A percentile compares a stretch with the other conserved stretches of the same genome.
Evolutionary conservation across 2,329 filamentous ascomycete species (phyloP).

Genomic region (Ophiobolus disseminans): DNA sequence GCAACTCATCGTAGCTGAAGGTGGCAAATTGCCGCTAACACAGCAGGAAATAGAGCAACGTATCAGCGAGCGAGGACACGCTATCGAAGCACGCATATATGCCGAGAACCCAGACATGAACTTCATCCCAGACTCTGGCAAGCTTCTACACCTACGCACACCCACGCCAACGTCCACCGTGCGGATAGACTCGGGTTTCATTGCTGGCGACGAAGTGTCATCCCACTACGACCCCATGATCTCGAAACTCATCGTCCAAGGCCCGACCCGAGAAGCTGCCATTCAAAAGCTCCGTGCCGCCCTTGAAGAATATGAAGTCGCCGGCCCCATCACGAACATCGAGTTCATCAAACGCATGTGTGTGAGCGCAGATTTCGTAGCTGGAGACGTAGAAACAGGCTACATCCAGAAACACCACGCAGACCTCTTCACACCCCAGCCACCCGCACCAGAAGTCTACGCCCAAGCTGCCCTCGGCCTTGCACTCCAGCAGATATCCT

Average conservation of each 20-base stretch:
- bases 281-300: slow-evolving; percentile 83
- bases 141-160: slow-evolving; percentile 80
- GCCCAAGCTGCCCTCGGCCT: slow-evolving; percentile 86
- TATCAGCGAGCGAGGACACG: slow-evolving; percentile 79
- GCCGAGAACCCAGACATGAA: slow-evolving; percentile 91
- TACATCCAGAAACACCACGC: slow-evolving; percentile 90
- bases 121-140: slow-evolving; percentile 93
- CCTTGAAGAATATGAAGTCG: slow-evolving; percentile 88
- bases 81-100: slow-evolving; percentile 95
- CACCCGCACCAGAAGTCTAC: slow-evolving; percentile 74
- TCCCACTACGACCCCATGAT: slow-evolving; percentile 99
- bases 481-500: slow-evolving; percentile 56
- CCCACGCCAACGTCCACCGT: slow-evolving; percentile 74
- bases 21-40: slow-evolving; percentile 69
- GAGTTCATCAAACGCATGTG: slow-evolving; percentile 94
- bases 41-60: slow-evolving; percentile 70
- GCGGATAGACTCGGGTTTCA: slow-evolving; percentile 91
- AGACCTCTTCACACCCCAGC: slow-evolving; percentile 74
- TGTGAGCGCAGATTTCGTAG: slow-evolving; percentile 79
- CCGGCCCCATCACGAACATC: slow-evolving; percentile 92
- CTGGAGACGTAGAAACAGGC: slow-evolving; percentile 90
- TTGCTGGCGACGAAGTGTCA: slow-evolving; percentile 88
- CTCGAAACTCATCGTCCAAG: slow-evolving; percentile 92
- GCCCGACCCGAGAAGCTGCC: slow-evolving; percentile 76
- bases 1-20: slow-evolving; percentile 88